A percentile compares a stretch with the other conserved stretches of the same genome.
These are phyloP conservation scores for Massarina eburnea DNA, from an alignment of 2,329 filamentous ascomycete genomes.

Conservation along the genomic window DNA sequence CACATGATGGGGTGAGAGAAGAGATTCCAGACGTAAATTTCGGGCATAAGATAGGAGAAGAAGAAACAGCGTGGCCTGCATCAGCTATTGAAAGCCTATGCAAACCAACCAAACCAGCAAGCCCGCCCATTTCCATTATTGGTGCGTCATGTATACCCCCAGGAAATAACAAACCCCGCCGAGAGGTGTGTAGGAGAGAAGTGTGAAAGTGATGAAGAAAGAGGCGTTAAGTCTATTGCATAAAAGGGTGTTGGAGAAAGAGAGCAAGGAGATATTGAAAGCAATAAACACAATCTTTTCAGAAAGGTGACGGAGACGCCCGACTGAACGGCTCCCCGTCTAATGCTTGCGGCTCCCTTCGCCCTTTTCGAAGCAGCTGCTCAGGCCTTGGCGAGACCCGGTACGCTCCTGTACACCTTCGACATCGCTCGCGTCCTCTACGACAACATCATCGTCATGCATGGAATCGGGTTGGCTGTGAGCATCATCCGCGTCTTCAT, in stretches of 20 bases:
- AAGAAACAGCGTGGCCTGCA: conserved; percentile 21
- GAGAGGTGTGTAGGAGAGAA: conserved; percentile 1
- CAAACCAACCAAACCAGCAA: conserved; percentile 7
- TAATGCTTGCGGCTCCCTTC: conserved; percentile 41
- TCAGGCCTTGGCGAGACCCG: conserved; percentile 33
- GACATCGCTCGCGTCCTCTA: conserved; percentile 43
- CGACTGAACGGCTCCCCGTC: conserved; percentile 29
- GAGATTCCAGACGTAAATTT: conserved; percentile 9
- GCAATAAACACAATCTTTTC: conserved; percentile 27
- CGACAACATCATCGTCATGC: conserved; percentile 39
- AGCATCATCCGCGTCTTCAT: conserved; percentile 44
- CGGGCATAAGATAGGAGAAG: background rate
- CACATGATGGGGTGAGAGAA: conserved; percentile 12
- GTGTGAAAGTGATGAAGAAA: conserved; percentile 7
- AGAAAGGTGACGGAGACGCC: conserved; percentile 20
- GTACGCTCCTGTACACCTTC: conserved; percentile 38
- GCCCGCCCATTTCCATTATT: conserved; percentile 21
- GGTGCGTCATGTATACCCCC: conserved; percentile 22
- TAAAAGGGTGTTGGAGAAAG: conserved; percentile 14
- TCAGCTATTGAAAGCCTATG: conserved; percentile 15
- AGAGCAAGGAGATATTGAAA: conserved; percentile 13
- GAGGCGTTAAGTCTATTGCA: conserved; percentile 18
- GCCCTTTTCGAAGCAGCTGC: conserved; percentile 37
- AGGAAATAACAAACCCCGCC: conserved; percentile 8
- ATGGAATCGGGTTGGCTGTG: conserved; percentile 40